phyloP scores from a whole-genome alignment of 163 green algal species.

The Chloroidium sp. region DNA sequence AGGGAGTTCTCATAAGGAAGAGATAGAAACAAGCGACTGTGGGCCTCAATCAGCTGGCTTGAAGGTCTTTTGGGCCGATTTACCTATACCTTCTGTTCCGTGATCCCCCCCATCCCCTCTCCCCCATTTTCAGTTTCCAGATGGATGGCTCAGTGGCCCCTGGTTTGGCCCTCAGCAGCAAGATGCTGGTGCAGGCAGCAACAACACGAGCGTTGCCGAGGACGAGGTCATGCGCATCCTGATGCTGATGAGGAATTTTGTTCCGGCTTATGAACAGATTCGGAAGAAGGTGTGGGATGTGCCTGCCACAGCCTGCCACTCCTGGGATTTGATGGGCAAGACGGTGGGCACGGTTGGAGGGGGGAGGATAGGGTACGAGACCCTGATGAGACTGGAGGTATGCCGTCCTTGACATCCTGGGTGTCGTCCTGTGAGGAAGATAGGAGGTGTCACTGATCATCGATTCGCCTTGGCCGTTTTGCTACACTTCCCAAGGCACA shows the following conservation, averaged over 20 bases:
- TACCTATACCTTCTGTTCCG: no score
- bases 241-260: conserved; percentile 20
- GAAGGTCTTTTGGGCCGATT: no score
- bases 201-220: conserved; percentile 22
- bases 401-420: no score
- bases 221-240: conserved; percentile 20
- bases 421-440: no score
- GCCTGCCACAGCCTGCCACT: not conserved
- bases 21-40: no score
- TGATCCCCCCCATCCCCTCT: not conserved
- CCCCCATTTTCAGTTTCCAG: not conserved
- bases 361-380: conserved; percentile 11
- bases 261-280: conserved; percentile 12
- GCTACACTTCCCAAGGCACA: no score
- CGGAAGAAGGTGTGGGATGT: not conserved
- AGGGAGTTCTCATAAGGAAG: no score
- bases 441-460: no score
- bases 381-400: conserved; percentile 20
- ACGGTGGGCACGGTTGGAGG: conserved; percentile 17
- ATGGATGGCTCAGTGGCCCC: no score
- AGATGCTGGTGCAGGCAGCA: conserved; percentile 8
- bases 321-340: conserved; percentile 21
- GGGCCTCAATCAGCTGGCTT: no score
- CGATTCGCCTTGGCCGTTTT: no score
- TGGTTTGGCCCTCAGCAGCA: not conserved